Evolutionary conservation across 495 filamentous ascomycete species (phyloP).

Genomic region (Achaetomiella virescens): DNA sequence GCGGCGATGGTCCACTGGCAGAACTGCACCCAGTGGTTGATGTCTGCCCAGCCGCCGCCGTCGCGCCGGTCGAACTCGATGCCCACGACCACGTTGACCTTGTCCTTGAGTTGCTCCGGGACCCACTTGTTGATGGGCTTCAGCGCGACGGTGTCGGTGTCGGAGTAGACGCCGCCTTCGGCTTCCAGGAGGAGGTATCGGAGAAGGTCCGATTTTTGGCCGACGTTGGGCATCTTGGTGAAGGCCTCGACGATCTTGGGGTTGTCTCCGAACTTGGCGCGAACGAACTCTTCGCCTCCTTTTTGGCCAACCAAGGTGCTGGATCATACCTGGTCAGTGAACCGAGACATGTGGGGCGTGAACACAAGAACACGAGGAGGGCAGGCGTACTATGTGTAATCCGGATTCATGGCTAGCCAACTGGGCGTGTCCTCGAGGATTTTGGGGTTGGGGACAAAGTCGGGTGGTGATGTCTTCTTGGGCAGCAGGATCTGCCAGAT

Average conservation of each 20-base stretch:
- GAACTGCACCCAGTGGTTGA: slow-evolving; percentile 33
- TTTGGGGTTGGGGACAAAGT: neutral
- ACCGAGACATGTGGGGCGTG: neutral
- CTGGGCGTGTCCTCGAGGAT: slow-evolving; percentile 1
- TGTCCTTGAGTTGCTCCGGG: slow-evolving; percentile 31
- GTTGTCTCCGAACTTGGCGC: slow-evolving; percentile 20
- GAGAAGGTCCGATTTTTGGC: slow-evolving; percentile 47
- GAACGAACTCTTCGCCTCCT: slow-evolving; percentile 24
- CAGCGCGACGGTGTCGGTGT: slow-evolving; percentile 48
- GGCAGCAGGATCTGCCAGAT: slow-evolving; percentile 17
- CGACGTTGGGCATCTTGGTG: slow-evolving; percentile 37
- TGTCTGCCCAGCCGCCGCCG: slow-evolving; percentile 20
- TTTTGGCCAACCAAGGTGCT: slow-evolving; percentile 19
- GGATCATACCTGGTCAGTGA: neutral
- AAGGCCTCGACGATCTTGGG: slow-evolving; percentile 41
- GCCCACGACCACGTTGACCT: slow-evolving; percentile 30
- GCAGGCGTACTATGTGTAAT: slow-evolving; percentile 10
- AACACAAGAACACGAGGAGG: neutral
- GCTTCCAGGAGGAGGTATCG: slow-evolving; percentile 46
- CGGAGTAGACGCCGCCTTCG: slow-evolving; percentile 48
- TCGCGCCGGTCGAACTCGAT: slow-evolving; percentile 33
- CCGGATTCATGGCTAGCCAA: slow-evolving; percentile 9
- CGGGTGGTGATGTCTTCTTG: neutral
- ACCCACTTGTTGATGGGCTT: slow-evolving; percentile 41
- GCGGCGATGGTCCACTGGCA: slow-evolving; percentile 40